Base-by-base conservation (phyloP, 768 basidiomycete species). In the Galerina marginata region DNA sequence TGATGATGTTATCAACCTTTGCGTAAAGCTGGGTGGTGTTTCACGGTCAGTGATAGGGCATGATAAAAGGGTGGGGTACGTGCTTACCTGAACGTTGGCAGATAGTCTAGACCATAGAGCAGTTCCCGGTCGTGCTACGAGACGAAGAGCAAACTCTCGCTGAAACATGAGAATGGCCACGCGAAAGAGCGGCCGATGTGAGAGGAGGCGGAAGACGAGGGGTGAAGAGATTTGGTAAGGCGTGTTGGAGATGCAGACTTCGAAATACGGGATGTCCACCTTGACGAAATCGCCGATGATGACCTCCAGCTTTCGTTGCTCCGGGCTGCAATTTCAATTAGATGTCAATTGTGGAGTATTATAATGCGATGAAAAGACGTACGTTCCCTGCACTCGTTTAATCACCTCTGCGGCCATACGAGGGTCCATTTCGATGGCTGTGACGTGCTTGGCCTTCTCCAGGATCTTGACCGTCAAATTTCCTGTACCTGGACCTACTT, bases 121-220 rank as follows among this genome's bases (percentile, higher is more conserved):
- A 3, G 92, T 88, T 7, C 88, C 88, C 0, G 97, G 95, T 23
- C 85, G 81, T 3, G 96, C 96, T 43, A 92, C 88, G 10, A 99
- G 85, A 1, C 97, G 90, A 61, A 96, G 81, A 0, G 97, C 97
- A 69, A 99, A 99, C 75, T 99, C 97, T 57, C 95, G 91, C 77
- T 99, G 97, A 80, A 99, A 99, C 97, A 99, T 99, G 78, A 99
- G 91, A 62, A 99, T 94, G 37, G 95, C 93, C 58, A 92, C 87
- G 25, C 96, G 93, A 72, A 92, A 94, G 45, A 98, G 81, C 0
- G 97, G 97, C 2, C 97, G 91, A 69, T 98, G 95, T 2, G 97
- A 99, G 50, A 99, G 88, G 37, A 99, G 86, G 60, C 93, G 92
- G 83, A 99, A 99, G 56, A 98, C 91, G 51, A 99, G 89, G 5